Evolutionary conservation across 192 early-diverging fungal species (phyloP), one percentile per base, ranked within the genome.

Genomic region (Dissophora globulifera): DNA sequence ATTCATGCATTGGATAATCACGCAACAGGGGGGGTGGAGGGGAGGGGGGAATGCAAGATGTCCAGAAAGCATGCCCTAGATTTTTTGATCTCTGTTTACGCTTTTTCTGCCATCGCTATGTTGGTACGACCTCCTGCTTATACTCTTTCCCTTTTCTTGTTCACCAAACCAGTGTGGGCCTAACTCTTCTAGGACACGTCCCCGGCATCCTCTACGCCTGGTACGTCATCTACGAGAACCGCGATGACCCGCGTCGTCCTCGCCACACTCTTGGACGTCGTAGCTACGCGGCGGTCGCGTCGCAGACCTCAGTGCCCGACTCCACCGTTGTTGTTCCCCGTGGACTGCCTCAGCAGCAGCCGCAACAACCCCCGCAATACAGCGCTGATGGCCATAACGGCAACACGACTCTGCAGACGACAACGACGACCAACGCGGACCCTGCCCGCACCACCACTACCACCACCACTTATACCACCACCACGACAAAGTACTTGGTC

Each of bases 151-250:
- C 43, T 23, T 19, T 53, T 53, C n/a, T 57, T 23, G 40, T 57
- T 19, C 32, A 35, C n/a, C n/a, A n/a, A 38, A 30, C 26, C 29
- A 72, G 69, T 22, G 17, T 72, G 19, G 43, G 41, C 6, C 40
- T 64, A 38, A 65, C 70, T 8, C 38, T 75, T 22, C 50, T 75
- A 25, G 70, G 70, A 41, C 41, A 65, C 40, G n/a, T 64, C 41
- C 70, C 70, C 3, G 70, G 70, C 9, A 38, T 75, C 22, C n/a
- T 41, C 4, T 59, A 75, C 20, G 70, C 70, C 30, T 75, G 70
- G 70, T 75, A 56, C 49, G 50, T 75, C 31, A 59, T 75, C 50
- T 75, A 75, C 62, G 19, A 26, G 30, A 75, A 65, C 56, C 55
- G 70, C 8, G 56, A 58, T 23, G 70, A 75, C n/a, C 70, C 56